Conservation (phyloP, 2,329 filamentous ascomycete genomes). For the Hansfordia pulvinata region DNA sequence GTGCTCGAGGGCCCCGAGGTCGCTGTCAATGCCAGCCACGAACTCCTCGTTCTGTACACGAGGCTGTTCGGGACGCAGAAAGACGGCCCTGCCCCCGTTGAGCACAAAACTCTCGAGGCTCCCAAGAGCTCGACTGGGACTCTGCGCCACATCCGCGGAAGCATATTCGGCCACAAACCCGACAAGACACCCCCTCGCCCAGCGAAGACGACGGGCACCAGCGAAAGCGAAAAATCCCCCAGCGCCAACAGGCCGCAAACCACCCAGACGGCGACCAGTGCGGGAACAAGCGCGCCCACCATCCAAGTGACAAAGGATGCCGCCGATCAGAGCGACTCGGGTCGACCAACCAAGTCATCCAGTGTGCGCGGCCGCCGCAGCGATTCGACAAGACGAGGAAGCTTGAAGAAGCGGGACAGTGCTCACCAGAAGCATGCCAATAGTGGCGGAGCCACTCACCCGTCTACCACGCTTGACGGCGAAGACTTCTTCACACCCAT, state of each 20-base stretch:
- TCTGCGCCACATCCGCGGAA: conserved; percentile 54
- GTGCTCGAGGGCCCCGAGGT: conserved; percentile 69
- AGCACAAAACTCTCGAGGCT: conserved; percentile 27
- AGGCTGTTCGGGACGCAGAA: conserved; percentile 57
- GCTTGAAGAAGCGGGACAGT: conserved; percentile 37
- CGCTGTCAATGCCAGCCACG: conserved; percentile 78
- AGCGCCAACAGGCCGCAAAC: conserved; percentile 25
- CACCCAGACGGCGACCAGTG: conserved; percentile 26
- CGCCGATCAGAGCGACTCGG: conserved; percentile 24
- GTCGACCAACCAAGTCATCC: conserved; percentile 19
- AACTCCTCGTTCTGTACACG: conserved; percentile 70
- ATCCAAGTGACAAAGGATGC: conserved; percentile 66
- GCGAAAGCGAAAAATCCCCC: conserved; percentile 16
- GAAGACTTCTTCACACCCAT: conserved; percentile 36
- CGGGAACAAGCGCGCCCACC: conserved; percentile 47
- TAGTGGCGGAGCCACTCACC: conserved; percentile 25
- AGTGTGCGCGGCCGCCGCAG: conserved; percentile 28
- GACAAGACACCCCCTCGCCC: conserved; percentile 21
- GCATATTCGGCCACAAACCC: conserved; percentile 58
- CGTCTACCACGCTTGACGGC: conserved; percentile 31
- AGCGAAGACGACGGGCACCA: conserved; percentile 22
- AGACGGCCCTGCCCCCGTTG: conserved; percentile 20
- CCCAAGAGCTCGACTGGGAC: conserved; percentile 62
- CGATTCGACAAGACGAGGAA: conserved; percentile 33
- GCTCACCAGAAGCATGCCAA: conserved; percentile 29